Conservation (phyloP, 768 basidiomycete genomes). For the Panaeolus cyanescens region DNA sequence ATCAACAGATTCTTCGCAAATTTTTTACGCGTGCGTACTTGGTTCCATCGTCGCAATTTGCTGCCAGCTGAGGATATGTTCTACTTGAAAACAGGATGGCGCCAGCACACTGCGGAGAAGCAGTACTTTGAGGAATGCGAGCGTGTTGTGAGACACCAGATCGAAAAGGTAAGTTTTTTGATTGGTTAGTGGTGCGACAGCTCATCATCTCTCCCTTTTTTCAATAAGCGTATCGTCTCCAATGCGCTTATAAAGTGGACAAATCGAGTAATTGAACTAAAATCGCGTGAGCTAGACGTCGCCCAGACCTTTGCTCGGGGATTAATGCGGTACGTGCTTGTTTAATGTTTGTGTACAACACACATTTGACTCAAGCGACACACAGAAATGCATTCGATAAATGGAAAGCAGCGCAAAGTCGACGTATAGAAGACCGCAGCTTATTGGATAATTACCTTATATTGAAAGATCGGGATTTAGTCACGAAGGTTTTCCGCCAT, state of each 20-base stretch:
- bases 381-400: constrained; percentile 60
- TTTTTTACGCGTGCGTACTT: constrained; percentile 16
- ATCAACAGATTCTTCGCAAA: constrained; percentile 14
- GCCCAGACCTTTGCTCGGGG: constrained; percentile 42
- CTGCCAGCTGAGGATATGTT: not conserved
- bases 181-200: not conserved
- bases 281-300: constrained; percentile 70
- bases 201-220: not conserved
- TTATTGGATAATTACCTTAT: constrained; percentile 85
- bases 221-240: constrained; percentile 54
- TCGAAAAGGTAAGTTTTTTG: constrained; percentile 34
- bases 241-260: constrained; percentile 62
- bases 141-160: constrained; percentile 36
- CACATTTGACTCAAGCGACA: not conserved
- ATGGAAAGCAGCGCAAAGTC: constrained; percentile 64
- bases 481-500: constrained; percentile 66
- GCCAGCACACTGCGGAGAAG: constrained; percentile 34
- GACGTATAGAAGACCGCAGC: constrained; percentile 70
- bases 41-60: not conserved
- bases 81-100: constrained; percentile 44
- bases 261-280: constrained; percentile 70
- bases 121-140: constrained; percentile 47
- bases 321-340: constrained; percentile 30
- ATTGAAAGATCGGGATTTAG: constrained; percentile 57
- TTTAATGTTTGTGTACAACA: not conserved